These are phyloP conservation scores for Tylopilus sp. DNA, from an alignment of 768 basidiomycete genomes.

Conservation along the genomic window DNA sequence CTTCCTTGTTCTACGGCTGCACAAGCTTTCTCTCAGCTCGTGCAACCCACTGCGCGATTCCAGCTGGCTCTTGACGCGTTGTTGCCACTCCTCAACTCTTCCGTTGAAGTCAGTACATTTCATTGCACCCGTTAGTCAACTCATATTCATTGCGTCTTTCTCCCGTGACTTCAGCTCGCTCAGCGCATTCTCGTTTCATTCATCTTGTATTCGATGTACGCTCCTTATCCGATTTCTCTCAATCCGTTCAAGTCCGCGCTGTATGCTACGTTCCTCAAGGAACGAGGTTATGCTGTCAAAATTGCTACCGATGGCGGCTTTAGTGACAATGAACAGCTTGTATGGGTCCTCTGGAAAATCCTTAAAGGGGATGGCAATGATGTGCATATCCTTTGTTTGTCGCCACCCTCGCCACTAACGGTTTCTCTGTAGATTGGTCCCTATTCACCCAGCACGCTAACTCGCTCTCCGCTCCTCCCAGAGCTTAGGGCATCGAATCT, in stretches of 20 bases:
- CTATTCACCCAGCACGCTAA: constrained; percentile 72
- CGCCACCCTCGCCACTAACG: constrained; percentile 2
- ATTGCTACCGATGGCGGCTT: constrained; percentile 46
- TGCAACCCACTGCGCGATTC: constrained; percentile 73
- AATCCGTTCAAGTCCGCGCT: constrained; percentile 81
- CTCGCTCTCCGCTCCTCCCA: constrained; percentile 70
- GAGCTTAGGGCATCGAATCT: constrained; percentile 73
- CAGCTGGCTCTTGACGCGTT: constrained; percentile 82
- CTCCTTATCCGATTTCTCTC: constrained; percentile 72
- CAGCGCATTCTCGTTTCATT: constrained; percentile 77
- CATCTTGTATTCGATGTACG: constrained; percentile 76
- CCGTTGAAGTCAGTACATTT: constrained; percentile 48
- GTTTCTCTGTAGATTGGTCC: constrained; percentile 66
- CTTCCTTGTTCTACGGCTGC: constrained; percentile 77
- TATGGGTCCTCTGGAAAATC: constrained; percentile 88
- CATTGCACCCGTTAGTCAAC: constrained; percentile 8
- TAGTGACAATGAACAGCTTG: constrained; percentile 68
- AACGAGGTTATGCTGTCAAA: constrained; percentile 58
- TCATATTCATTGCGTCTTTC: constrained; percentile 13
- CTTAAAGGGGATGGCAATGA: constrained; percentile 79
- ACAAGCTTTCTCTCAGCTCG: constrained; percentile 70
- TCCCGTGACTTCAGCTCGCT: constrained; percentile 45
- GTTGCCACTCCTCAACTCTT: constrained; percentile 62
- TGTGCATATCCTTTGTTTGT: constrained; percentile 35
- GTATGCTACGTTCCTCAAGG: constrained; percentile 61